Percentiles rank a stretch among this genome's conserved stretches.
These are phyloP conservation scores for Plectosphaerella sp. DNA, from an alignment of 2,329 filamentous ascomycete genomes.

Conservation along the genomic window DNA sequence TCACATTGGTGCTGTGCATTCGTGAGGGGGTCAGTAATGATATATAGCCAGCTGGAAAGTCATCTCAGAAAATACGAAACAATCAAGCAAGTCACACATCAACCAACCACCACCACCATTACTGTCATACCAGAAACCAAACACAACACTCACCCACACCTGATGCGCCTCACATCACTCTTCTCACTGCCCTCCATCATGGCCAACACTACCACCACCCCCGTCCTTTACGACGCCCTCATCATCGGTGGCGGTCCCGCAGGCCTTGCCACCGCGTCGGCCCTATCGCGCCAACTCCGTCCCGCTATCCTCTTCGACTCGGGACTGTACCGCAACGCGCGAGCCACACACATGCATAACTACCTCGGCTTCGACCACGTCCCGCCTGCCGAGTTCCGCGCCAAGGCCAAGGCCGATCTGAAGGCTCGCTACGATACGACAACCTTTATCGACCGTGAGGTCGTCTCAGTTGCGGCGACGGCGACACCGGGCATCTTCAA, in stretches of 20 bases:
- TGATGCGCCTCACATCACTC: neutral
- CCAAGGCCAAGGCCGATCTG: slow-evolving; percentile 27
- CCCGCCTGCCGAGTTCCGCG: slow-evolving; percentile 26
- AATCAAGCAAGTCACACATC: neutral
- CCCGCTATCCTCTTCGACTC: slow-evolving; percentile 45
- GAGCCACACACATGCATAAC: slow-evolving; percentile 43
- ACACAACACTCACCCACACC: neutral
- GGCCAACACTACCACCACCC: neutral
- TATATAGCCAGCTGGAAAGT: too few species aligned
- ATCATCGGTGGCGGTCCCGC: slow-evolving; percentile 50
- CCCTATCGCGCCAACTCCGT: slow-evolving; percentile 44
- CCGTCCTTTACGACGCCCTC: slow-evolving; percentile 39
- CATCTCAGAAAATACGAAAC: neutral
- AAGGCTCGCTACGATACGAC: slow-evolving; percentile 24
- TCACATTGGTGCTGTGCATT: too few species aligned
- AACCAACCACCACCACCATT: neutral
- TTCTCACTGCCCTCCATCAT: neutral
- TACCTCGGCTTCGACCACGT: slow-evolving; percentile 33
- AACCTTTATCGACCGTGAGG: slow-evolving; percentile 21
- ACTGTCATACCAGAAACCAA: neutral
- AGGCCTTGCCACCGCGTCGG: slow-evolving; percentile 41
- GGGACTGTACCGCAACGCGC: slow-evolving; percentile 43
- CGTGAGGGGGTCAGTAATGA: too few species aligned
- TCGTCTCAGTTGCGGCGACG: slow-evolving; percentile 17
- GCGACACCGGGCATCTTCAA: slow-evolving; percentile 26